Evolutionary conservation across 495 filamentous ascomycete genomes (phyloP).

Genomic region (Penicillium tannophilum): DNA sequence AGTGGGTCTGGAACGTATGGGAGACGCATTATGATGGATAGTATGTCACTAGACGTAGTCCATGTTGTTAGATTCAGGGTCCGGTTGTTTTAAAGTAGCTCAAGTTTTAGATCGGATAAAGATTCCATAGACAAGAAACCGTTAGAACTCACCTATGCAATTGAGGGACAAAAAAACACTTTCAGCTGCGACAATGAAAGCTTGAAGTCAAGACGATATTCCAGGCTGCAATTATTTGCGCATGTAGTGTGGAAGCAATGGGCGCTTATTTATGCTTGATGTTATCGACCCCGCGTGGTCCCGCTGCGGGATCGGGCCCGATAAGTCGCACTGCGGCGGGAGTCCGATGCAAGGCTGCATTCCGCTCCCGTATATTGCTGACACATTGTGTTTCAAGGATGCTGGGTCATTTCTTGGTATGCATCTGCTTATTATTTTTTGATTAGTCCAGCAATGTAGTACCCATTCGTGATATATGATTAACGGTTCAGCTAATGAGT

Average conservation of each 20-base stretch:
- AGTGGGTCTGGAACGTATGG: conserved; percentile 66
- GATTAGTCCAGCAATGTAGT: background rate
- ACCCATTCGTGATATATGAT: background rate
- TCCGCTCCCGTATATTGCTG: background rate
- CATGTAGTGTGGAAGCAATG: background rate
- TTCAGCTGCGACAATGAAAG: background rate
- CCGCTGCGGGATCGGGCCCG: conserved; percentile 16
- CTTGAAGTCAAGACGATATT: background rate
- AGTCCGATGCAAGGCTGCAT: conserved; percentile 13
- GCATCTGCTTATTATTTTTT: background rate
- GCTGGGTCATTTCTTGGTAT: background rate
- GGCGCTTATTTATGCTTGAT: conserved; percentile 11
- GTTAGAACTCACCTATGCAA: background rate
- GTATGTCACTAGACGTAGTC: background rate
- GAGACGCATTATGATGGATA: conserved; percentile 61
- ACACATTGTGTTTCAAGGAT: background rate
- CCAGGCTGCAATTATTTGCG: conserved; percentile 3
- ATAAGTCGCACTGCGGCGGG: conserved; percentile 16
- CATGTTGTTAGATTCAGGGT: background rate
- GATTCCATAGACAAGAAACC: background rate
- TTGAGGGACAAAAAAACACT: background rate
- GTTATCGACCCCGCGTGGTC: conserved; percentile 27
- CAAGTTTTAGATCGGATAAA: background rate
- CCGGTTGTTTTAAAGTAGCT: no score
- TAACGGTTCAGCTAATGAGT: background rate